Base-by-base conservation (phyloP, 495 filamentous ascomycete species). In the Penicillium crystallinum region DNA sequence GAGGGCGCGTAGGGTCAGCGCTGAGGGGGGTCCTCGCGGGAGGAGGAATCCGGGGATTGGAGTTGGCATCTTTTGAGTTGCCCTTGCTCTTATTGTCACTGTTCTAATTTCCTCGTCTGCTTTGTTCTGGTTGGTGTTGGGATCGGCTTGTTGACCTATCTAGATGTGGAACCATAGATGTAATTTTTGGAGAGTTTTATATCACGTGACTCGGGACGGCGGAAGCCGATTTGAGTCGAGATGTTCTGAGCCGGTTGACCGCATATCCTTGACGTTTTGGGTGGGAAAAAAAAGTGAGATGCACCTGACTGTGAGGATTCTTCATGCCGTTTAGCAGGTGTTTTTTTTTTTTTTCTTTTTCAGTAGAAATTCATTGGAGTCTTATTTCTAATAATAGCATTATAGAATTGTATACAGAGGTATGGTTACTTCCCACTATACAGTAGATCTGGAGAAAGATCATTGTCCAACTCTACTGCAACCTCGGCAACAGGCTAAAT, bases 21-120 rank as follows among this genome's bases (percentile, higher is more conserved):
- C 42, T 4, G 67, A 65, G 19, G 69, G 71, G 18, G 65, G 56
- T 10, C 73, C 73, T 54, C 73, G 65, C 1, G 70, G 73, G 52
- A 75, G 66, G 40, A 75, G 70, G 58, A 74, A 77, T 12, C 44
- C 61, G 4, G 69, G 71, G 51, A 75, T 74, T 53, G 65, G 37
- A 14, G 57, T 22, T 39, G 62, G 34, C 63, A 67, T 64, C 17
- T 41, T 52, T 40, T n/a, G 22, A 39, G 0, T 36, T 1, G n/a
- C 34, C 14, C 2, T 36, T 29, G 38, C 4, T 27, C 7, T 27
- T 27, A n/a, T n/a, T n/a, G n/a, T n/a, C n/a, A n/a, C n/a, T n/a
- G n/a, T n/a, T n/a, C n/a, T 1, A 22, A 15, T 30, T 33, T 12
- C 6, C 17, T 29, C 19, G 4, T 5, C 29, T 38, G 23, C 25